Base-by-base conservation (phyloP, 2,329 filamentous ascomycete genomes). In the Neofusicoccum cordaticola region DNA sequence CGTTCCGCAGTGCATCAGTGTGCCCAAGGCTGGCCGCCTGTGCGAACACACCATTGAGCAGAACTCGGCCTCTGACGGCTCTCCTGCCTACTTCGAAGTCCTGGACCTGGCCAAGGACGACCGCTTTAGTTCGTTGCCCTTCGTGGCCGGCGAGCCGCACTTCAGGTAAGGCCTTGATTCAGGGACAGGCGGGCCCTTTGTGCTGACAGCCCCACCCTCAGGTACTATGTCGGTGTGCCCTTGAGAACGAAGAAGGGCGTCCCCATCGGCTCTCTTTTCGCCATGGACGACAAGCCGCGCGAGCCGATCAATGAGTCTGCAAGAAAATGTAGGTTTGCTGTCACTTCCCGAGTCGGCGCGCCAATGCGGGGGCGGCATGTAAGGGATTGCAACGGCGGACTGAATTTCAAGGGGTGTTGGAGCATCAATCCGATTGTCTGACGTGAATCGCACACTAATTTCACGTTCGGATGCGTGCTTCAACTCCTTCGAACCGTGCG, bases 81-180 rank as follows among this genome's bases (percentile, higher is more conserved):
- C 76, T 19, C 72, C 74, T 6, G 72, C 74, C 13, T 80, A 79
- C 83, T 74, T 74, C 61, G 76, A 77, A 48, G 71, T 75, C 13
- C 69, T 72, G 42, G 75, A 78, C 52, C 69, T 72, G n/a, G 67
- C 70, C 31, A 37, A 72, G 45, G 76, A 78, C 57, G 64, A 64
- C 2, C 72, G 75, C 2, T 78, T 74, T 71, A 71, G 70, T 42
- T 64, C 70, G 13, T 67, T 73, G 7, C 68, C 71, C 3, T 76
- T 75, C 53, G 71, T 77, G 22, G 44, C 65, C 0, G 67, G 69
- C 13, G 69, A 70, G 35, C 73, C 74, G 2, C 64, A 70, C 37
- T 69, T 74, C 22, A 58, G 31, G 53, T 45, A 45, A 41, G 27
- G 3, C 9, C 22, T 12, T 17, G 27, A 44, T 15, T 6, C 9